Evolutionary conservation across 73 alveolate genomes (phyloP).

Genomic region (Durusdinium trenchii): DNA sequence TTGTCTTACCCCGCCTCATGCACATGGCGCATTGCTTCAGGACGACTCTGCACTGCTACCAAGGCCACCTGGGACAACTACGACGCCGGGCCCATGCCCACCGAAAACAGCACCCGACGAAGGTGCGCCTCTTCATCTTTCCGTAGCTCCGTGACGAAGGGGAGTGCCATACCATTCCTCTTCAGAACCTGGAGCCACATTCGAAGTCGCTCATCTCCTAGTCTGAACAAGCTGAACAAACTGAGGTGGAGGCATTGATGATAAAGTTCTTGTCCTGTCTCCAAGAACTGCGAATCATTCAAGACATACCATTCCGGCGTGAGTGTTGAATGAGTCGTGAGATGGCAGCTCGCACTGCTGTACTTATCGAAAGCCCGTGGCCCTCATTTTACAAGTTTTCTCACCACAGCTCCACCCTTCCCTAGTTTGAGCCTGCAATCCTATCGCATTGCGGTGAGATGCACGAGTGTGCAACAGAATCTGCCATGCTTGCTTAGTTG

Average conservation of each 20-base stretch:
- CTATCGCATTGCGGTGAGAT: no score
- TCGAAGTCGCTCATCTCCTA: not conserved
- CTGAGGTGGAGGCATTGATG: not conserved
- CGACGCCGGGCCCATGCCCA: not conserved
- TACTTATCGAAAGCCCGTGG: no score
- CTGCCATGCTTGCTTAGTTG: no score
- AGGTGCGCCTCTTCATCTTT: slow-evolving; percentile 47
- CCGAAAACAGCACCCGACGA: not conserved
- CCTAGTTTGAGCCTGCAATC: no score
- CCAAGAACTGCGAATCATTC: not conserved
- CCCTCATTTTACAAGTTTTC: no score
- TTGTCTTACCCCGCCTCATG: slow-evolving; percentile 80
- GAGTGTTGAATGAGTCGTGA: no score
- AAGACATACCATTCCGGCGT: no score
- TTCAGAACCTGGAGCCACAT: slow-evolving; percentile 10
- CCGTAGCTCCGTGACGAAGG: slow-evolving; percentile 22
- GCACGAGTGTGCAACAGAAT: no score
- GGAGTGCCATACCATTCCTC: slow-evolving; percentile 83
- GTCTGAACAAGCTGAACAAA: not conserved
- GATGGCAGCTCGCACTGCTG: no score
- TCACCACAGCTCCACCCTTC: no score
- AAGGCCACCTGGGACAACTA: slow-evolving; percentile 39
- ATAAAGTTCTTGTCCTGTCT: slow-evolving; percentile 68
- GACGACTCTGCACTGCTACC: slow-evolving; percentile 87
- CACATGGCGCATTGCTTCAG: slow-evolving; percentile 91